Percentiles rank a stretch among this genome's conserved stretches.
Evolutionary conservation across 495 filamentous ascomycete species (phyloP).

Genomic region (Rusavskia elegans): DNA sequence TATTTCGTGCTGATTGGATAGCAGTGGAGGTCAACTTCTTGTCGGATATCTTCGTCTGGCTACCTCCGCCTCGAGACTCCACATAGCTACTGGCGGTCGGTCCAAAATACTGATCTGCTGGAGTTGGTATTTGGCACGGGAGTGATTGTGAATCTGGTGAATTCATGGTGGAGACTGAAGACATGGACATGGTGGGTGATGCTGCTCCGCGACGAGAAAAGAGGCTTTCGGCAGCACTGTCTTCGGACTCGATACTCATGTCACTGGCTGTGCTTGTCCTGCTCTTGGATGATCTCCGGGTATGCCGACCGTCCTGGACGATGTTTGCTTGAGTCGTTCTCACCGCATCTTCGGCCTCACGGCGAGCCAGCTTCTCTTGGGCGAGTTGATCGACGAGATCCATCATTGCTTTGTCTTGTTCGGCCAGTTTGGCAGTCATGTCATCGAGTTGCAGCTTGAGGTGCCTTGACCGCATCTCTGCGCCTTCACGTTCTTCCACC

Average conservation of each 20-base stretch:
- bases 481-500: constrained; percentile 58
- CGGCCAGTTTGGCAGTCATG: constrained; percentile 49
- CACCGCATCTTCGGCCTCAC: constrained; percentile 33
- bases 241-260: constrained; percentile 39
- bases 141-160: constrained; percentile 24
- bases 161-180: constrained; percentile 32
- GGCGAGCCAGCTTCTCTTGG: constrained; percentile 37
- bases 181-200: constrained; percentile 15
- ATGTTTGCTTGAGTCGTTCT: constrained; percentile 13
- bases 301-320: constrained; percentile 32
- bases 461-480: constrained; percentile 46
- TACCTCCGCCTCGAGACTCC: too few relatives aligned
- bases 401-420: constrained; percentile 50
- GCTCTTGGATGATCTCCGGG: constrained; percentile 15
- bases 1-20: constrained; percentile 24
- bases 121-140: constrained; percentile 7
- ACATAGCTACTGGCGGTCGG: too few relatives aligned
- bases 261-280: constrained; percentile 32
- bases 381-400: constrained; percentile 47
- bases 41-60: constrained; percentile 1
- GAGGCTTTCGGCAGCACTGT: constrained; percentile 43
- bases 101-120: too few relatives aligned
- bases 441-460: constrained; percentile 63
- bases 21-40: constrained; percentile 7
- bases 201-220: constrained; percentile 44